Evolutionary conservation across 139 green algal species (phyloP), one percentile per base, ranked within the genome.

Genomic region (Picocystis salinarum): DNA sequence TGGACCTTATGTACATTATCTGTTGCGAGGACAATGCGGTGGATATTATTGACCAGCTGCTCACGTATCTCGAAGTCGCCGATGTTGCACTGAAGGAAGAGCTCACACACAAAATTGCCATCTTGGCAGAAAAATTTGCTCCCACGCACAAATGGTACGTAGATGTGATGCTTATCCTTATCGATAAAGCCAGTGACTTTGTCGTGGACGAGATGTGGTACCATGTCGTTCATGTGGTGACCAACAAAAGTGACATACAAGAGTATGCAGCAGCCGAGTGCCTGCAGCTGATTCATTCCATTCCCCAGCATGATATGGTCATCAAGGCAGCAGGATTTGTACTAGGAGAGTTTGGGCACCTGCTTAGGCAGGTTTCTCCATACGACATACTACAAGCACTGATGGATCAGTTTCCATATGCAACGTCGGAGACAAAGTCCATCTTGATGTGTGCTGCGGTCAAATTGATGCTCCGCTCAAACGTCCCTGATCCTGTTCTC

Each of bases 151-250:
- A 70, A 31, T 62, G 60, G 59, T 69, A 49, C 22, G 39, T 27
- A 9, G 78, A 94, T 52, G 66, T 76, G 12, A 76, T 80, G 26
- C 66, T 98, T 30, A 53, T 60, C 19, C 73, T 98, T 33, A 80
- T 97, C 37, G 77, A 94, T 55, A 73, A 72, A 6, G 81, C 76
- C 1, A 85, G 87, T 5, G 87, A 97, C 50, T 82, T 82, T 33
- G 79, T 90, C 19, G 72, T 65, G 22, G 79, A 93, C 33, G 85
- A 95, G 41, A 74, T 98, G 41, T 99, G 88, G 88, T 73, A 90
- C 53, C 74, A 79, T n/a, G 61, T 80, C 24, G 79, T 87, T 48
- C 88, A 97, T 66, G 65, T 97, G 47, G 76, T 96, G 11, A 93
- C 85, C 46, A 91, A 91, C 61, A 72, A 90, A 48, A 66, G 74